phyloP scores from a whole-genome alignment of 2,329 filamentous ascomycete genomes.

The Cladophialophora yegresii region DNA sequence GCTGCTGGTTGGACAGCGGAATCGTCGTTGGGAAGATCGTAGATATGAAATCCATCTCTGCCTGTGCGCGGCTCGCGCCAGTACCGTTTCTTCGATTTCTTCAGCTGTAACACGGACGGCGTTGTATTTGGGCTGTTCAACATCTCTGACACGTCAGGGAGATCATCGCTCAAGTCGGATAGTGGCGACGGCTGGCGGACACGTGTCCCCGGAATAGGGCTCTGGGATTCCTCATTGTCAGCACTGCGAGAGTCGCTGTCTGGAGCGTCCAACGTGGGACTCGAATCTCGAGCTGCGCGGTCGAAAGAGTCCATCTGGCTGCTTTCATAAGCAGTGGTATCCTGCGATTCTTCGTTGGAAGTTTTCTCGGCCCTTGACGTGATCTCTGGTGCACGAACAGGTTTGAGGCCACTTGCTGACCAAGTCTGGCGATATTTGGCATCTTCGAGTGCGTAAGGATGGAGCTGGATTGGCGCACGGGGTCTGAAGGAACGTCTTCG shows the following conservation, averaged over 20 bases:
- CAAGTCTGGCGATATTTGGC: conserved; percentile 48
- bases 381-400: conserved; percentile 42
- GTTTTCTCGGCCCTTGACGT: conserved; percentile 10
- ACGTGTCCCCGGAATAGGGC: conserved; percentile 34
- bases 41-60: conserved; percentile 20
- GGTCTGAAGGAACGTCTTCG: conserved; percentile 41
- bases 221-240: conserved; percentile 41
- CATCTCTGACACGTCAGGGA: conserved; percentile 29
- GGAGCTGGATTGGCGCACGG: conserved; percentile 52
- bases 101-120: background rate
- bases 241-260: conserved; percentile 40
- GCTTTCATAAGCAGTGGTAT: conserved; percentile 29
- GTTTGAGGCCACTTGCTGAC: conserved; percentile 47
- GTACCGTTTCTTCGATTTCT: background rate
- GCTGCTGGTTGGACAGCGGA: background rate
- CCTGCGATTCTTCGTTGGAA: conserved; percentile 25
- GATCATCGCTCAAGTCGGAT: conserved; percentile 24
- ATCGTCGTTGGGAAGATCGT: conserved; percentile 27
- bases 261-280: conserved; percentile 40
- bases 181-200: conserved; percentile 19
- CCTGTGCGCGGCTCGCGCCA: background rate
- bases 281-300: conserved; percentile 21
- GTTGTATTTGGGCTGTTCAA: conserved; percentile 9
- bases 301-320: conserved; percentile 18
- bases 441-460: conserved; percentile 52